A percentile compares a stretch with the other conserved stretches of the same genome.
Conservation (phyloP, 2,329 filamentous ascomycete species). For the Grosmannia serpens region DNA sequence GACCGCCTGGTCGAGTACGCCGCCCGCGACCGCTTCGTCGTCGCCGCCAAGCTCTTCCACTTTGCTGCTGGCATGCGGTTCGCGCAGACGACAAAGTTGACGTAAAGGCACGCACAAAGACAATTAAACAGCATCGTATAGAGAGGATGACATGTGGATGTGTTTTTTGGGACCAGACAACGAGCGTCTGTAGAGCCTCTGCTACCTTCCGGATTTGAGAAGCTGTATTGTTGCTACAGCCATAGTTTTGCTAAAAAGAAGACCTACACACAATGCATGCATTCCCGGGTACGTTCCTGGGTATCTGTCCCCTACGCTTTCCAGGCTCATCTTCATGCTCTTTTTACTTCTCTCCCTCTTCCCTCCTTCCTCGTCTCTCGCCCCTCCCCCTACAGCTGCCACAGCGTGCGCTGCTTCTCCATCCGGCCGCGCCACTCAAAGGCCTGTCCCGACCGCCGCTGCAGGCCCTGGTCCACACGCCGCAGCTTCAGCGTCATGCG, state of each 20-base stretch:
- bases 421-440: slow-evolving; percentile 96
- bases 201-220: no score
- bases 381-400: slow-evolving; percentile 55
- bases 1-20: slow-evolving; percentile 36
- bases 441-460: slow-evolving; percentile 50
- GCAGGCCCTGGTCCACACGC: slow-evolving; percentile 79
- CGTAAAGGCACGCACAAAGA: slow-evolving; percentile 7
- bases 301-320: no score
- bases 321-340: no score
- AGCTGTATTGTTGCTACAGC: no score
- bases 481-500: slow-evolving; percentile 66
- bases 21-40: slow-evolving; percentile 35
- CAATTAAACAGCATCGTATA: no score
- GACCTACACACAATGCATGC: background rate
- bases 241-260: background rate
- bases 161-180: no score
- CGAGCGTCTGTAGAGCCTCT: no score
- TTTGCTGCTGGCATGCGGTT: slow-evolving; percentile 48
- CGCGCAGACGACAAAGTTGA: slow-evolving; percentile 22
- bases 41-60: slow-evolving; percentile 49
- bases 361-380: background rate
- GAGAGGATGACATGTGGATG: no score
- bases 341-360: no score
- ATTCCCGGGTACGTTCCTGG: background rate
- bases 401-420: slow-evolving; percentile 89